Percentiles rank a stretch among this genome's conserved stretches.
Conservation (phyloP, 495 filamentous ascomycete species). For the Daldinia bambusicola region DNA sequence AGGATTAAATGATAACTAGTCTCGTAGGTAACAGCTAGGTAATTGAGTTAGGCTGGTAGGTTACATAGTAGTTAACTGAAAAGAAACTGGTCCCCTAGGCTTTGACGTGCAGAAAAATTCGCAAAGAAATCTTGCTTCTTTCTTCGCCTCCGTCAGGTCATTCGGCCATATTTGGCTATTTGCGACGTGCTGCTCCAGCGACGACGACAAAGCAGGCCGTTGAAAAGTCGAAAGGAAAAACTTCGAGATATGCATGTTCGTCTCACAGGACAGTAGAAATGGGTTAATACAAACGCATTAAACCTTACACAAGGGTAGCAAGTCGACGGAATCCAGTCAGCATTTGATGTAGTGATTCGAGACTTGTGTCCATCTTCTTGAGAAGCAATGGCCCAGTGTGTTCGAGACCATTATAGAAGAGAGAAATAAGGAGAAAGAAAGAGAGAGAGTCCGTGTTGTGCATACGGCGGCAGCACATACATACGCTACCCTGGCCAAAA, state of each 20-base stretch:
- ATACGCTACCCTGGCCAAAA: conserved; percentile 2
- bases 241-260: background rate
- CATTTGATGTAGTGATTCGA: conserved; percentile 17
- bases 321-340: conserved; percentile 18
- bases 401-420: conserved; percentile 27
- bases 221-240: conserved; percentile 9
- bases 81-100: conserved; percentile 3
- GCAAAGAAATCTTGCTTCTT: conserved; percentile 20
- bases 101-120: conserved; percentile 19
- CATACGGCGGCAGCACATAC: conserved; percentile 16
- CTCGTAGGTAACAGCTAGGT: conserved; percentile 9
- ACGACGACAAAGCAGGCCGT: conserved; percentile 23
- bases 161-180: conserved; percentile 13
- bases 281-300: background rate
- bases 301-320: conserved; percentile 11
- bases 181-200: conserved; percentile 13
- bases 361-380: conserved; percentile 2
- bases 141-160: conserved; percentile 15
- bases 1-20: conserved; percentile 30
- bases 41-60: background rate
- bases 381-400: conserved; percentile 6
- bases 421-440: background rate
- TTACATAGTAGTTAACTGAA: background rate
- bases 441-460: conserved; percentile 23
- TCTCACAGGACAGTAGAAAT: background rate